Evolutionary conservation across 73 alveolate genomes (phyloP).

Genomic region (Loxodes magnus): DNA sequence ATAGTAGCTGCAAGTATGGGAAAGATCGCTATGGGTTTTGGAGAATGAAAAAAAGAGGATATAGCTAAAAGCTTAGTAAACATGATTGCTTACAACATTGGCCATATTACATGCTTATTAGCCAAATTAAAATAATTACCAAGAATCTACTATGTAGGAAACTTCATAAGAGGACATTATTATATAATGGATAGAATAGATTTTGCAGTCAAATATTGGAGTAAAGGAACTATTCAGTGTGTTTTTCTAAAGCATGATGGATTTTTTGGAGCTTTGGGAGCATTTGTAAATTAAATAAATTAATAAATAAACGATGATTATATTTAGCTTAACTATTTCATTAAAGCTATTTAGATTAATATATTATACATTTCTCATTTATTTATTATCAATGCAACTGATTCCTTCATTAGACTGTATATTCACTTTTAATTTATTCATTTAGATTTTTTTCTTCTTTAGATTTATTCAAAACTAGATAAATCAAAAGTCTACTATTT

Average conservation of each 20-base stretch:
- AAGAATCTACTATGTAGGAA: slow-evolving; percentile 65
- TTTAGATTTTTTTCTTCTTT: too few relatives aligned
- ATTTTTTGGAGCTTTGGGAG: slow-evolving; percentile 62
- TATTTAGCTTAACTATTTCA: neutral
- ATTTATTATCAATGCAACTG: too few relatives aligned
- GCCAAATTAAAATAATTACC: slow-evolving; percentile 51
- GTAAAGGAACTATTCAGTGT: slow-evolving; percentile 26
- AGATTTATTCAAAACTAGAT: too few relatives aligned
- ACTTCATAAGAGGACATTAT: slow-evolving; percentile 55
- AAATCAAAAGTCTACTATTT: too few relatives aligned
- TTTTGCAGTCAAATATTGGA: slow-evolving; percentile 52
- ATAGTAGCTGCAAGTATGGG: slow-evolving; percentile 63
- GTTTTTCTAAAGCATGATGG: slow-evolving; percentile 52
- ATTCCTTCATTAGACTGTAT: too few relatives aligned
- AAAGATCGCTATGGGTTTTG: slow-evolving; percentile 50
- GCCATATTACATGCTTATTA: slow-evolving; percentile 56
- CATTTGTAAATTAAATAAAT: slow-evolving; percentile 26
- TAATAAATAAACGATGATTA: neutral
- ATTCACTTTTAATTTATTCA: too few relatives aligned
- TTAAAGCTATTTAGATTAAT: too few relatives aligned
- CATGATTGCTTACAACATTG: slow-evolving; percentile 69
- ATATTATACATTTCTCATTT: too few relatives aligned
- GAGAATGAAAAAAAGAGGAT: slow-evolving; percentile 62
- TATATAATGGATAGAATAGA: slow-evolving; percentile 47
- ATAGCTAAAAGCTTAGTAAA: slow-evolving; percentile 47